Conservation (phyloP, 495 filamentous ascomycete species). For the Trichocladium antarcticum region DNA sequence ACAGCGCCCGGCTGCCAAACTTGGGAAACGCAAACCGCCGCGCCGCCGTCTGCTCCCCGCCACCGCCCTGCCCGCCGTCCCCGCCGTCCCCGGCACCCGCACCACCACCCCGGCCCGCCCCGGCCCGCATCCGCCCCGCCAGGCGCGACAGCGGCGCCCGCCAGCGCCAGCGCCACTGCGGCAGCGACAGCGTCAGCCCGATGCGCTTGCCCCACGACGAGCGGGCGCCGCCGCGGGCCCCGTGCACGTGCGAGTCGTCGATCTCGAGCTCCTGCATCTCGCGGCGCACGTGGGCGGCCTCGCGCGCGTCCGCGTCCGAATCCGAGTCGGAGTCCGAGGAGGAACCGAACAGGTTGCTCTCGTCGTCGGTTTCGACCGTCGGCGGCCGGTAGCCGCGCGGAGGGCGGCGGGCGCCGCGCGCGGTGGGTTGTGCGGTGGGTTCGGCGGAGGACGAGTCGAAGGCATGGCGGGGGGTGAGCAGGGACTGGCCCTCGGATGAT, state of each 20-base stretch:
- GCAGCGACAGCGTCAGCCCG: slow-evolving; percentile 29
- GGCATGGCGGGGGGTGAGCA: slow-evolving; percentile 37
- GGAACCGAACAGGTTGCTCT: slow-evolving; percentile 29
- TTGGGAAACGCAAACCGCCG: slow-evolving; percentile 12
- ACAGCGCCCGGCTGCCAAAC: slow-evolving; percentile 23
- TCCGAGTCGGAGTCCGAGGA: slow-evolving; percentile 24
- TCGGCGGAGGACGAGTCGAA: slow-evolving; percentile 20
- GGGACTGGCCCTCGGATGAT: slow-evolving; percentile 45
- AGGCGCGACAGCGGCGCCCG: slow-evolving; percentile 40
- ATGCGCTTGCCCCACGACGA: slow-evolving; percentile 44
- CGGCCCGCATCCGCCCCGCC: slow-evolving; percentile 29
- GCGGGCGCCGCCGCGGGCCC: slow-evolving; percentile 26
- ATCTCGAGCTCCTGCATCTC: slow-evolving; percentile 89
- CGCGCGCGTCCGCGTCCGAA: slow-evolving; percentile 28
- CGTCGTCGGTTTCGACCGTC: slow-evolving; percentile 56
- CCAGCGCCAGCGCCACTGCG: slow-evolving; percentile 39
- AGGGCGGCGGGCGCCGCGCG: slow-evolving; percentile 28
- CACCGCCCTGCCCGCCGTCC: background rate
- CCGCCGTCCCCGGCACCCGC: slow-evolving; percentile 5
- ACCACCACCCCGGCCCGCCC: background rate
- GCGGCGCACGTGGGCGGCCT: slow-evolving; percentile 52
- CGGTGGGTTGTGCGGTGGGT: slow-evolving; percentile 15
- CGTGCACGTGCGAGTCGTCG: slow-evolving; percentile 51
- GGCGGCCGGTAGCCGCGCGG: slow-evolving; percentile 56
- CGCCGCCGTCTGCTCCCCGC: background rate